Percentiles rank a stretch among this genome's conserved stretches.
Conservation (phyloP, 73 alveolate species). For the Paramecium pentaurelia region DNA sequence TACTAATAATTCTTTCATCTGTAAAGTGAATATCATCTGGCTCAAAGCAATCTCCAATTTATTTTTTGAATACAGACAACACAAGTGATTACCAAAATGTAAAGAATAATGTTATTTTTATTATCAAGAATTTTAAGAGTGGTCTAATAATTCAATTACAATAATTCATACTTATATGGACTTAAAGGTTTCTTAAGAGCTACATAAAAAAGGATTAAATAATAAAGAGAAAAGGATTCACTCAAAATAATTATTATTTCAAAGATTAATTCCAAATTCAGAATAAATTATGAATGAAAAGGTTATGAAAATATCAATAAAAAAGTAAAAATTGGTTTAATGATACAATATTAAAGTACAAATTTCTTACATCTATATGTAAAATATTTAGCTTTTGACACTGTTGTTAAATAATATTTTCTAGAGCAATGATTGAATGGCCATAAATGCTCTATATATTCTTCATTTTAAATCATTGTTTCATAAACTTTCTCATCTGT, state of each 20-base stretch:
- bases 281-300: not conserved
- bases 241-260: slow-evolving; percentile 29
- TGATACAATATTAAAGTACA: slow-evolving; percentile 49
- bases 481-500: slow-evolving; percentile 60
- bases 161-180: not conserved
- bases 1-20: slow-evolving; percentile 37
- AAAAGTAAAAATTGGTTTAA: slow-evolving; percentile 44
- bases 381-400: slow-evolving; percentile 57
- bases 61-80: slow-evolving; percentile 14
- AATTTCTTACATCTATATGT: slow-evolving; percentile 59
- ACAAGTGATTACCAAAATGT: slow-evolving; percentile 54
- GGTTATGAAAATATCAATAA: not conserved
- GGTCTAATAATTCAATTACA: not conserved
- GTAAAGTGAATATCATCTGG: not conserved
- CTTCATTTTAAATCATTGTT: slow-evolving; percentile 49
- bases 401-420: slow-evolving; percentile 13
- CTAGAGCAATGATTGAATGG: slow-evolving; percentile 57
- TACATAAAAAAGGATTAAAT: slow-evolving; percentile 46
- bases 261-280: not conserved
- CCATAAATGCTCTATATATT: slow-evolving; percentile 43
- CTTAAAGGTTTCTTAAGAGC: slow-evolving; percentile 59
- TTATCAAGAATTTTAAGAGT: slow-evolving; percentile 39
- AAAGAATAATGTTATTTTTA: slow-evolving; percentile 50
- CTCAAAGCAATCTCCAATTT: slow-evolving; percentile 24
- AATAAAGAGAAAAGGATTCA: slow-evolving; percentile 55